Conservation (phyloP, 306 rosid genomes). For the Vigna nakashimae region DNA sequence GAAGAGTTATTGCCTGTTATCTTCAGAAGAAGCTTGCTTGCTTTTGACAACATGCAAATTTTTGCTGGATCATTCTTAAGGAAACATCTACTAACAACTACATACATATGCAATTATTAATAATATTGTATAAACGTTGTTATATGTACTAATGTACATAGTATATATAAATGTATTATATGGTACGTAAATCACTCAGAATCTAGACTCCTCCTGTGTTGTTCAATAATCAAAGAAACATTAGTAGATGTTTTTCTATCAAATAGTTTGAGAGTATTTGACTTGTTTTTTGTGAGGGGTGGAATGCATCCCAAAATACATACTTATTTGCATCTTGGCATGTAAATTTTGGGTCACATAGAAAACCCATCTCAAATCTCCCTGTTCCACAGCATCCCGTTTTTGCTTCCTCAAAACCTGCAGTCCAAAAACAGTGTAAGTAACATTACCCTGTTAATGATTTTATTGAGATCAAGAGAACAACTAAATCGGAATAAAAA, state of each 20-base stretch:
- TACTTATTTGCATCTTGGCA: conserved; percentile 54
- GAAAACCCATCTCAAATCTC: conserved; percentile 45
- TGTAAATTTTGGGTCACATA: conserved; percentile 49
- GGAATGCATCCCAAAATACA: conserved; percentile 68
- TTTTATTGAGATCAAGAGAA: no score
- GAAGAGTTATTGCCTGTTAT: no score
- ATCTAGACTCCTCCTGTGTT: not conserved
- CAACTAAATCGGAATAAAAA: no score
- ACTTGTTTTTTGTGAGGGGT: conserved; percentile 57
- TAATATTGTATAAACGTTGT: not conserved
- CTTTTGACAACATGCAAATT: no score
- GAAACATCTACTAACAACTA: no score
- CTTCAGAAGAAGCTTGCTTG: no score
- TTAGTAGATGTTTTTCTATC: conserved; percentile 27
- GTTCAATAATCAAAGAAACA: conserved; percentile 41
- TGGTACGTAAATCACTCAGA: no score
- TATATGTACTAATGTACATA: not conserved
- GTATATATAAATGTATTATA: not conserved
- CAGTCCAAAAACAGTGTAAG: not conserved
- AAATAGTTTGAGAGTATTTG: conserved; percentile 38
- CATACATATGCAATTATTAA: no score
- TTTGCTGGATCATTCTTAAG: no score
- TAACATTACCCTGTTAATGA: no score
- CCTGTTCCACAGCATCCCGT: conserved; percentile 63
- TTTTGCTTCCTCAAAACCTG: conserved; percentile 52